These are phyloP conservation scores for Coleophoma eucalyptorum DNA, from an alignment of 2,329 filamentous ascomycete species.

Conservation along the genomic window DNA sequence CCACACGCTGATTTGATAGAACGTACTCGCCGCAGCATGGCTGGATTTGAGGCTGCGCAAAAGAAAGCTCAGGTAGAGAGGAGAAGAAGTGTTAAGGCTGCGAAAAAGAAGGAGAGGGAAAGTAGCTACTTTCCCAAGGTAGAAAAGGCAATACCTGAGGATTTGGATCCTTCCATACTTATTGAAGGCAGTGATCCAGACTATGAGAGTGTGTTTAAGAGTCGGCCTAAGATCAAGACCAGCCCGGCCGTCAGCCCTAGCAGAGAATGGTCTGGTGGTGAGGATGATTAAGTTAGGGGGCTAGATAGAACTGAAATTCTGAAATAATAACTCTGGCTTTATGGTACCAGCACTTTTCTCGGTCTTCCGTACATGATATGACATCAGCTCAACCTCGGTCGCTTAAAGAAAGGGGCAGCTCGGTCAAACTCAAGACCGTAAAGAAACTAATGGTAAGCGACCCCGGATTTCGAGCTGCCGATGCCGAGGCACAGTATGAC, in stretches of 20 bases:
- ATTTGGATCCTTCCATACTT: constrained; percentile 35
- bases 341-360: too few species aligned
- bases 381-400: too few species aligned
- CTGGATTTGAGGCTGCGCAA: constrained; percentile 54
- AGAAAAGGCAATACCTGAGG: constrained; percentile 36
- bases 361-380: too few species aligned
- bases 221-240: constrained; percentile 72
- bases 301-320: too few species aligned
- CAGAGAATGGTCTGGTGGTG: constrained; percentile 9
- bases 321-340: too few species aligned
- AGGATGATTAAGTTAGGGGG: not conserved
- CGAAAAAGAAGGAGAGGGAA: constrained; percentile 40
- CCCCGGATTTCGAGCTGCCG: too few species aligned
- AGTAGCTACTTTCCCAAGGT: constrained; percentile 42
- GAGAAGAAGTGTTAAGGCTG: constrained; percentile 38
- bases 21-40: constrained; percentile 59
- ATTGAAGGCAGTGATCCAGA: constrained; percentile 57
- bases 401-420: too few species aligned
- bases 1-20: constrained; percentile 38
- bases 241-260: constrained; percentile 51
- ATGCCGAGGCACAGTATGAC: too few species aligned
- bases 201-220: constrained; percentile 81
- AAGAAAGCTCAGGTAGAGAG: constrained; percentile 58
- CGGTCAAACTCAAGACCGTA: too few species aligned
- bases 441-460: too few species aligned